Evolutionary conservation across 2,329 filamentous ascomycete species (phyloP).

Genomic region (Sporothrix brunneoviolacea): DNA sequence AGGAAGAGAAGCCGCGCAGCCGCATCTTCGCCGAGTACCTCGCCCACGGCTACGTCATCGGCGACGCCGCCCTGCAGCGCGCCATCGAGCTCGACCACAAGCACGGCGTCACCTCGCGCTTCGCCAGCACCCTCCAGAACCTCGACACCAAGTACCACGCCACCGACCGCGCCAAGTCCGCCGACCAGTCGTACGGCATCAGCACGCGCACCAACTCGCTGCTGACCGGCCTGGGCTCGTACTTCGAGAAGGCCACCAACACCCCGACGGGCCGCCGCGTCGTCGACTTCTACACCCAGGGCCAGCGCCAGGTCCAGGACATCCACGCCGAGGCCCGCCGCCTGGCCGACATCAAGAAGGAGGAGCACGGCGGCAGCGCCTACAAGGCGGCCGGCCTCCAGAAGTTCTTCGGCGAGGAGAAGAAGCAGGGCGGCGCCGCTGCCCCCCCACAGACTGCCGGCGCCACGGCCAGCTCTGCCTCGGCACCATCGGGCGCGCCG

Average conservation of each 20-base stretch:
- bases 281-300: constrained; percentile 77
- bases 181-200: constrained; percentile 81
- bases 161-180: constrained; percentile 73
- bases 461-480: background rate
- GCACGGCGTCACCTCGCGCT: constrained; percentile 76
- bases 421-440: constrained; percentile 1
- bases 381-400: constrained; percentile 54
- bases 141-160: constrained; percentile 86
- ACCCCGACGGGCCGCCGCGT: constrained; percentile 86
- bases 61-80: constrained; percentile 64
- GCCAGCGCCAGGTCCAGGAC: constrained; percentile 84
- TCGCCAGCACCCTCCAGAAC: constrained; percentile 66
- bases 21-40: constrained; percentile 96
- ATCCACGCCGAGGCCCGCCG: constrained; percentile 88
- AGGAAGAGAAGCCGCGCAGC: constrained; percentile 94
- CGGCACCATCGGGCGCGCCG: constrained; percentile 2
- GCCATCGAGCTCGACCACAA: constrained; percentile 85
- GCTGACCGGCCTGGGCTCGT: constrained; percentile 64
- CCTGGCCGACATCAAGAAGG: constrained; percentile 79
- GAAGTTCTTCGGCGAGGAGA: constrained; percentile 44
- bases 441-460: background rate
- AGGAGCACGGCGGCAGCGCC: constrained; percentile 52
- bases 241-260: constrained; percentile 88
- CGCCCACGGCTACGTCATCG: constrained; percentile 85
- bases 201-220: constrained; percentile 61